phyloP scores from a whole-genome alignment of 2,329 filamentous ascomycete species.

The Falciphora oryzae region DNA sequence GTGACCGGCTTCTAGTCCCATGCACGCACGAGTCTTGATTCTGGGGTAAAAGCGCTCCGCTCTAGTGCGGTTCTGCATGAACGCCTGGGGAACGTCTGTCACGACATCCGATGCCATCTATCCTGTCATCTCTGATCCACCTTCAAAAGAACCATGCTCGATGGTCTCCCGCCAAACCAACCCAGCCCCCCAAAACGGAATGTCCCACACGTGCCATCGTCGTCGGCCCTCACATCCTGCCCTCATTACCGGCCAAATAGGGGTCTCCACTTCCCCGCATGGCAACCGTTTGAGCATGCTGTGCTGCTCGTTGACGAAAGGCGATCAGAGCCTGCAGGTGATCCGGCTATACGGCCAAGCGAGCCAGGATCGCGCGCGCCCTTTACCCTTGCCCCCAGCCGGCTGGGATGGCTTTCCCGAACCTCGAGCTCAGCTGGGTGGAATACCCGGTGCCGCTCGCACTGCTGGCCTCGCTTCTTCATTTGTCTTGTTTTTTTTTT shows the following conservation, averaged over 20 bases:
- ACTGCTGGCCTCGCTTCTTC: neutral
- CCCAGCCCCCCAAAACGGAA: neutral
- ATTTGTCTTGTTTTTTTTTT: neutral
- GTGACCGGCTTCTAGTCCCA: neutral
- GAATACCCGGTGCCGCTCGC: neutral
- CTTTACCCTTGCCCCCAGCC: neutral
- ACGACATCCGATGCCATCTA: no score
- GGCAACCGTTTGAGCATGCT: neutral
- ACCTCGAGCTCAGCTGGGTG: neutral
- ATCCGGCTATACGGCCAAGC: slow-evolving; percentile 3
- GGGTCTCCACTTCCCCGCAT: neutral
- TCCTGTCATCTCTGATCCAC: neutral
- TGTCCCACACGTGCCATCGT: neutral
- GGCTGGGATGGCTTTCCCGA: neutral
- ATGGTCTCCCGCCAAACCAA: neutral
- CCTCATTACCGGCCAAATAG: neutral
- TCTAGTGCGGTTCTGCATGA: neutral
- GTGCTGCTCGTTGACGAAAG: neutral
- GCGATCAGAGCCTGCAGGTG: slow-evolving; percentile 1
- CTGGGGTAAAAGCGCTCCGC: neutral
- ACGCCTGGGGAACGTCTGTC: neutral
- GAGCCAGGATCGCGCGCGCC: neutral
- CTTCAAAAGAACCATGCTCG: neutral
- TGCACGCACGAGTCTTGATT: neutral
- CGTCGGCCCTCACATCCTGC: neutral